Evolutionary conservation across 192 early-diverging fungal genomes (phyloP).

Genomic region (Entomortierella parvispora): DNA sequence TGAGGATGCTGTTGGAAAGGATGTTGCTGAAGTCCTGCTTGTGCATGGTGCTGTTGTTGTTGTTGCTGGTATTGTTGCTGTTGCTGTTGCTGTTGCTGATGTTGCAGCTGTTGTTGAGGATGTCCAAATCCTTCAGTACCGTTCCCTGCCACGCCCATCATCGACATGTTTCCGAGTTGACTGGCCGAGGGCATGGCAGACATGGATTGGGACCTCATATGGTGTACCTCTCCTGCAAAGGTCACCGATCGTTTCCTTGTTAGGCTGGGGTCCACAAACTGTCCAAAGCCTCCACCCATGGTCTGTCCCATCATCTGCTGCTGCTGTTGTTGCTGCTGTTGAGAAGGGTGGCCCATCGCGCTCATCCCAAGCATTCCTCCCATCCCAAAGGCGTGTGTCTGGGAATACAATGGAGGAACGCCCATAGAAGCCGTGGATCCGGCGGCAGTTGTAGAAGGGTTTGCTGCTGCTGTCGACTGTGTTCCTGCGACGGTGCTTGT

Average conservation of each 20-base stretch:
- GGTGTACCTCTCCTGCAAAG: slow-evolving; percentile 39
- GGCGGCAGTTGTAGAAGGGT: slow-evolving; percentile 8
- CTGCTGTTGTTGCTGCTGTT: neutral
- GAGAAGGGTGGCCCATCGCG: slow-evolving; percentile 5
- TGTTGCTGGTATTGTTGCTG: slow-evolving; percentile 32
- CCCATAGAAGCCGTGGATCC: slow-evolving; percentile 24
- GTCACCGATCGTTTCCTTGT: slow-evolving; percentile 33
- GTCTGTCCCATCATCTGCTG: slow-evolving; percentile 35
- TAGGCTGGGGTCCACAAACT: slow-evolving; percentile 29
- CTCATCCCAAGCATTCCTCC: slow-evolving; percentile 19
- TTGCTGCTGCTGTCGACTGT: slow-evolving; percentile 1
- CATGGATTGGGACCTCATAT: slow-evolving; percentile 38
- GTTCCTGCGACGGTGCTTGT: neutral
- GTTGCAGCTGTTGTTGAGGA: slow-evolving; percentile 16
- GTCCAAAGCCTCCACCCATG: slow-evolving; percentile 22
- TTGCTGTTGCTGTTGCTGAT: slow-evolving; percentile 32
- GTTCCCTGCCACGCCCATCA: slow-evolving; percentile 17
- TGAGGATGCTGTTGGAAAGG: slow-evolving; percentile 25
- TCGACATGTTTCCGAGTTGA: slow-evolving; percentile 29
- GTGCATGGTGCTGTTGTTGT: slow-evolving; percentile 1
- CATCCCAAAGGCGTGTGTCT: slow-evolving; percentile 28
- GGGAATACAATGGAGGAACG: slow-evolving; percentile 27
- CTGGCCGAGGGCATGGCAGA: slow-evolving; percentile 33
- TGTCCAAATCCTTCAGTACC: slow-evolving; percentile 18
- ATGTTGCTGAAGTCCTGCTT: slow-evolving; percentile 1